Base-by-base conservation (phyloP, 345 rosid genomes). In the Arabis hirsuta region DNA sequence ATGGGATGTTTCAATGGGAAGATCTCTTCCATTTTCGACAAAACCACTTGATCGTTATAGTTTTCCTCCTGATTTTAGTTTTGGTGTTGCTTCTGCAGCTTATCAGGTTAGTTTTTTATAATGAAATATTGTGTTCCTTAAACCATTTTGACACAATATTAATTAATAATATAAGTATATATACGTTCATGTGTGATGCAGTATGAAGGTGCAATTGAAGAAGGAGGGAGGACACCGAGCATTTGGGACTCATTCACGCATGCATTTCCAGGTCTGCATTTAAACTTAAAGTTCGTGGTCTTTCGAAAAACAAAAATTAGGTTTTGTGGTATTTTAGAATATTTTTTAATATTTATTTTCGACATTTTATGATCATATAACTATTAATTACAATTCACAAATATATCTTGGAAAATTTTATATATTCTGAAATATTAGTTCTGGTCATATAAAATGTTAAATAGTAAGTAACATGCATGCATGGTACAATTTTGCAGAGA, bases 191-290 rank as follows among this genome's bases (percentile, higher is more conserved):
- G 9, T 43, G 9, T 71, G 4, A 13, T 77, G n/a, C 62, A 78
- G 81, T 67, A 67, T 45, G 84, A 81, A 78, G 84, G 82, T 62
- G 84, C 78, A 65, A n/a, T 56, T 9, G 12, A 22, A 46, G 77
- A 73, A 43, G 84, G 78, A 45, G 82, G 82, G 22, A 81, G 79
- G 58, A 72, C 78, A 11, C 67, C 44, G 7, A 81, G 80, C 56
- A 58, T 76, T 16, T 81, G 84, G 84, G 84, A 81, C 48, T 53
- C 44, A 14, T 72, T 58, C 44, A 69, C 68, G n/a, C 67, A 73
- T 53, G 46, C 65, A 67, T 57, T 2, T 11, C 82, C 82, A 67
- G 80, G 82, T 77, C 32, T 42, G n/a, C 13, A 13, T 26, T 42
- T 43, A 61, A 36, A 36, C 10, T 36, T 36, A 36, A 36, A 36